Base-by-base conservation (phyloP, 2,329 filamentous ascomycete species). In the Achaetomium macrosporum region DNA sequence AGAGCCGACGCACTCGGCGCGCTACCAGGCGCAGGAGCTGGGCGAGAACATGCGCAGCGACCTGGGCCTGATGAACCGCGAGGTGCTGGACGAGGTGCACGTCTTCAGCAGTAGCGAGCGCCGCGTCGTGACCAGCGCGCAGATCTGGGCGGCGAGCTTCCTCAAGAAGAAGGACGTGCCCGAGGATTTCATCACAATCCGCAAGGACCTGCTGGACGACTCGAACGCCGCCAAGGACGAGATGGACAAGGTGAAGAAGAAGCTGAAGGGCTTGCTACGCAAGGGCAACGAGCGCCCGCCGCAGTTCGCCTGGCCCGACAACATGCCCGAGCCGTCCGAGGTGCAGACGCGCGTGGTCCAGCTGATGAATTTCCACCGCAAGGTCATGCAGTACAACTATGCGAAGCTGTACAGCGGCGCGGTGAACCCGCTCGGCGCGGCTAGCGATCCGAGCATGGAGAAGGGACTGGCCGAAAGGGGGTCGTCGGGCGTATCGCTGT, bases 221-320 rank as follows among this genome's bases (percentile, higher is more conserved):
- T 97, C 91, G 0, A 99, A 99, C 68, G 93, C 93, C 4, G 93
- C 93, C 53, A 99, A 99, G 69, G 93, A 99, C 67, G 90, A 96
- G 65, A 99, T 96, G 88, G 95, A 99, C 72, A 96, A 96, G 71
- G 93, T 99, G 51, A 99, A 99, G 78, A 99, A 99, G 81, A 96
- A 95, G 82, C 79, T 99, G 29, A 99, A 99, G 73, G 85, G 89
- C 1, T 77, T 99, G 17, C 72, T 99, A 53, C 84, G 93, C 30
- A 88, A 96, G 68, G 93, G 92, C n/a, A 89, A 90, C 57, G 88
- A 93, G 65, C 88, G 92, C 1, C 93, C 93, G 10, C 84, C 92
- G 16, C 90, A 99, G 65, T 99, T 99, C 66, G 90, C 93, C n/a
- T 99, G 93, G 93, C 93, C 93, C 2, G 83, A 89, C 40, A 92